phyloP scores from a whole-genome alignment of 2,329 filamentous ascomycete genomes.

The Stemphylium beticola region DNA sequence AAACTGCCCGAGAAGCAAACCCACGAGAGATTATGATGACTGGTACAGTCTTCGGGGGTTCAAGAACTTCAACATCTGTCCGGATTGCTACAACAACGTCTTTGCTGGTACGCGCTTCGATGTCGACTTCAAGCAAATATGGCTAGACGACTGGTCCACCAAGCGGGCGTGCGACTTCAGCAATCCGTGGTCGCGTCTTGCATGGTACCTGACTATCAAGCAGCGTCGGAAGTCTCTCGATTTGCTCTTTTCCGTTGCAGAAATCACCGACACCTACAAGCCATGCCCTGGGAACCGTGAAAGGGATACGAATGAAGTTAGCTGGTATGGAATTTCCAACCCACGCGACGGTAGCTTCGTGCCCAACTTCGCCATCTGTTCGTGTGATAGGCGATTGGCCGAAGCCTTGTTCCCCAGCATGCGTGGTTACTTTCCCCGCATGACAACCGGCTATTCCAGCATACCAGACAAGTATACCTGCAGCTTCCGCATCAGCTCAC shows the following conservation, averaged over 20 bases:
- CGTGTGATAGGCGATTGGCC: constrained; percentile 73
- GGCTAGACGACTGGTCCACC: constrained; percentile 62
- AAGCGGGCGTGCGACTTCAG: constrained; percentile 80
- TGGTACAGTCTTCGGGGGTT: constrained; percentile 80
- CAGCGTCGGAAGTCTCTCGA: constrained; percentile 69
- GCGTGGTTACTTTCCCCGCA: constrained; percentile 65
- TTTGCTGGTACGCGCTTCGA: constrained; percentile 73
- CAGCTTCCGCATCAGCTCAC: constrained; percentile 69
- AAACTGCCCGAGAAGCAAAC: constrained; percentile 71
- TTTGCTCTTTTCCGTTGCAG: constrained; percentile 72
- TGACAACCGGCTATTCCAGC: constrained; percentile 38
- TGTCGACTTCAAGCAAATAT: constrained; percentile 68
- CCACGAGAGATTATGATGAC: constrained; percentile 70
- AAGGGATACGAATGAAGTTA: constrained; percentile 56
- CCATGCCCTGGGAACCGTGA: constrained; percentile 65
- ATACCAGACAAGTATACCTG: constrained; percentile 63
- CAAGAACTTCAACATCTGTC: constrained; percentile 79
- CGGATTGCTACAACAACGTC: constrained; percentile 74
- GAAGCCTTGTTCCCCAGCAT: constrained; percentile 77
- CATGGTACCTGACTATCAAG: constrained; percentile 80
- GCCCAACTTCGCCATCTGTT: constrained; percentile 76
- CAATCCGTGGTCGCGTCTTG: constrained; percentile 80
- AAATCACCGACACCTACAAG: constrained; percentile 61
- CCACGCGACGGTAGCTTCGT: constrained; percentile 68
- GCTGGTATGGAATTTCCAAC: constrained; percentile 79